Base-by-base conservation (phyloP, 371 early-diverging fungal genomes). In the Chytridium lagenaria region DNA sequence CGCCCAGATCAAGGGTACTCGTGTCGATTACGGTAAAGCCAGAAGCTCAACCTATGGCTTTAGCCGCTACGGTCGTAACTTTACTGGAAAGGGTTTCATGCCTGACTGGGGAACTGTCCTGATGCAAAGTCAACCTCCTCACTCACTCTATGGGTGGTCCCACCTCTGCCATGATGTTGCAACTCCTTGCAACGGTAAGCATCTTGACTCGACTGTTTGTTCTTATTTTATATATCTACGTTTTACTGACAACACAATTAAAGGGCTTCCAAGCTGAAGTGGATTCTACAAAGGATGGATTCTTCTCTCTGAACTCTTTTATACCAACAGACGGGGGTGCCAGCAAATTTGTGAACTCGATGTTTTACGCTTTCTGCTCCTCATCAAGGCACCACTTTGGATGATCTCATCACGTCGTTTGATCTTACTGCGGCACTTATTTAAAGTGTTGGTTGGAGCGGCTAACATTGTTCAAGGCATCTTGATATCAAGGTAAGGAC, bases 1-100 rank as follows among this genome's bases (percentile, higher is more conserved):
- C 68, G 73, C 73, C 39, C 68, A 73, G 64, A 44, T 73, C 51
- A 49, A 50, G 50, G 73, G 73, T 50, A 50, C 57, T 3, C 15
- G 38, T 22, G 68, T 59, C 37, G 73, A 73, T 57, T 72, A 72
- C 36, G 72, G 72, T n/a, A n/a, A 52, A 28, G 52, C 52, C 30
- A 61, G 61, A 52, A 52, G 55, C 55, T 15, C 12, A 34, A 40
- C 38, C 26, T 71, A 38, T 50, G 66, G 72, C 7, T 64, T 67
- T 30, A 16, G 65, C 16, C 38, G 72, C 7, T 71, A 39, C 66
- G 72, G 72, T 1, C 7, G 61, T 5, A 44, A 71, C 31, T 71
- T 49, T 37, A 71, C 66, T 66, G 72, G 72, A 7, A 61, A 34
- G 34, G 72, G 50, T 12, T 52, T 71, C 36, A 34, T 34, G 36